Conservation (phyloP, 192 early-diverging fungal species). For the Linnemannia schmuckeri region DNA sequence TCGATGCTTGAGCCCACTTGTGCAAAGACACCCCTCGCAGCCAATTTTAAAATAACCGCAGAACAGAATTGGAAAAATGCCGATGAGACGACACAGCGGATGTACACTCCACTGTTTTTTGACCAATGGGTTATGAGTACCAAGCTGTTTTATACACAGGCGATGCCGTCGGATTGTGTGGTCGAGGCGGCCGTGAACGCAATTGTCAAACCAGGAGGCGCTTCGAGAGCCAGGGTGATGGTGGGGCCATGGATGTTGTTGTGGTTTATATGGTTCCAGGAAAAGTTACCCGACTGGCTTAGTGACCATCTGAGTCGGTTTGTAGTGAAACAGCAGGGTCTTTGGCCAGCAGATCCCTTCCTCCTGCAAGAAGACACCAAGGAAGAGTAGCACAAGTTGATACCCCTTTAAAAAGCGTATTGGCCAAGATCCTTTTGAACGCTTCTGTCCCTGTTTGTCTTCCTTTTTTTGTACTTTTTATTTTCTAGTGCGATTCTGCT, state of each 20-base stretch:
- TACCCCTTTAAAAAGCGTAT: constrained; percentile 20
- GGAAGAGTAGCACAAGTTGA: constrained; percentile 12
- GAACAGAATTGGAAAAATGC: constrained; percentile 28
- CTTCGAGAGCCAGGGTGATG: constrained; percentile 33
- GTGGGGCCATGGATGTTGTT: constrained; percentile 30
- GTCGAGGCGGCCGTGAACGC: constrained; percentile 33
- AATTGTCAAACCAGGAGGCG: constrained; percentile 29
- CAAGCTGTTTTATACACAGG: constrained; percentile 11
- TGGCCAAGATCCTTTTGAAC: neutral
- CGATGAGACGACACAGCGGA: constrained; percentile 12
- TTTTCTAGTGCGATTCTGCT: neutral
- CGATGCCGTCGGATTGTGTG: constrained; percentile 50
- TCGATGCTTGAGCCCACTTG: constrained; percentile 56
- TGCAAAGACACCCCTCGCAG: constrained; percentile 42
- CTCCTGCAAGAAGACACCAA: constrained; percentile 6
- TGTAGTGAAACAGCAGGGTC: neutral
- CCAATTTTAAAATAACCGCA: neutral
- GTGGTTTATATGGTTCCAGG: constrained; percentile 12
- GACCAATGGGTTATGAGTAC: neutral
- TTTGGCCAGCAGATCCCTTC: too few species aligned
- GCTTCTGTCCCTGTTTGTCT: neutral
- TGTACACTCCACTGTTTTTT: constrained; percentile 33
- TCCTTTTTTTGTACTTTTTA: neutral
- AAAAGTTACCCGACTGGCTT: constrained; percentile 33
- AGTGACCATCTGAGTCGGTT: constrained; percentile 27